These are phyloP conservation scores for Cylindrotheca fusiformis DNA, from an alignment of 108 stramenopile species.

Conservation along the genomic window DNA sequence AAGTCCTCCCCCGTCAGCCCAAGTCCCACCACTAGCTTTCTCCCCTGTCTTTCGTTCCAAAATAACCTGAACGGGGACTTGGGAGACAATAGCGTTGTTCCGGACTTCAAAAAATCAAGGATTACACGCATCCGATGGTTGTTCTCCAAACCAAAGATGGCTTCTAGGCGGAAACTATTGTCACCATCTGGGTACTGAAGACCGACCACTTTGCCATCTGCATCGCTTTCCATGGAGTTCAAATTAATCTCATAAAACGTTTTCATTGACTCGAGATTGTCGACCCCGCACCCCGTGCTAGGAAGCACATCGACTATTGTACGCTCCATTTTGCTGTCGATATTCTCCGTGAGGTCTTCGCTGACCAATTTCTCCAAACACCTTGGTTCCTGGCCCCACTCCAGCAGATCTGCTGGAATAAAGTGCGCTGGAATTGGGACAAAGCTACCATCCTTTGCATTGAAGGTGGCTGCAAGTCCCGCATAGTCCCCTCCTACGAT, in stretches of 20 bases:
- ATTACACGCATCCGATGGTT: slow-evolving; percentile 36
- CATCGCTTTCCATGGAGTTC: slow-evolving; percentile 13
- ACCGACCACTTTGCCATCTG: slow-evolving; percentile 16
- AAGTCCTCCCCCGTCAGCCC: slow-evolving; percentile 65
- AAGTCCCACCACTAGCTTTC: slow-evolving; percentile 29
- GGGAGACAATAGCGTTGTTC: slow-evolving; percentile 11
- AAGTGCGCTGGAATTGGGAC: slow-evolving; percentile 72
- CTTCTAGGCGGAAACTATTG: slow-evolving; percentile 29
- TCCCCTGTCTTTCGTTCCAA: slow-evolving; percentile 36
- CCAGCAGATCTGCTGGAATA: slow-evolving; percentile 56
- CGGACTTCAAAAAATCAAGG: slow-evolving; percentile 20
- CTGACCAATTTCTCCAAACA: slow-evolving; percentile 47
- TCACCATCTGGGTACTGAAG: slow-evolving; percentile 23
- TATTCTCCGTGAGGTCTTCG: slow-evolving; percentile 28
- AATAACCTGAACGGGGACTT: slow-evolving; percentile 24
- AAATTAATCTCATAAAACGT: slow-evolving; percentile 34
- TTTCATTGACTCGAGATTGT: slow-evolving; percentile 69
- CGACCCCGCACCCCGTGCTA: slow-evolving; percentile 73
- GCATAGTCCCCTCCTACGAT: slow-evolving; percentile 69
- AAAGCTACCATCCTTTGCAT: slow-evolving; percentile 36
- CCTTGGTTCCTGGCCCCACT: slow-evolving; percentile 75
- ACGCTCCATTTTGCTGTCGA: slow-evolving; percentile 27
- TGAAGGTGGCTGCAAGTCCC: slow-evolving; percentile 66
- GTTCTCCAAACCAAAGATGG: slow-evolving; percentile 28
- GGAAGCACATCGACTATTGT: slow-evolving; percentile 57